phyloP scores from a whole-genome alignment of 352 stramenopile genomes.

The Globisporangium abappressorium region DNA sequence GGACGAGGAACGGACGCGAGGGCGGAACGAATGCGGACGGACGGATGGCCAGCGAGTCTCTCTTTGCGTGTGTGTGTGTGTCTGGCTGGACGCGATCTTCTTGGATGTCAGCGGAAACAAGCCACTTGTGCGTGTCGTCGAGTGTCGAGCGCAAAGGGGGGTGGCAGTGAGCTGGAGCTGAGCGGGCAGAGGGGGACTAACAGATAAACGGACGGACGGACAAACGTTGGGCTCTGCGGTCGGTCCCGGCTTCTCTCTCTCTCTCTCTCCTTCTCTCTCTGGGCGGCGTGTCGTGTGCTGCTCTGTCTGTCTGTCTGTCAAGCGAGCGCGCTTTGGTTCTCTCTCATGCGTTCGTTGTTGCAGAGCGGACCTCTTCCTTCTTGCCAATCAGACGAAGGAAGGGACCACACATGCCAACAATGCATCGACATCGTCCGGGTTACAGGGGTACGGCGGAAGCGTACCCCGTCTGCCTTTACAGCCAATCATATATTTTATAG shows the following conservation, averaged over 20 bases:
- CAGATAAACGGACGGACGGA: not conserved
- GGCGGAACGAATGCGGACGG: not conserved
- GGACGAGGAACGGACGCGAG: not conserved
- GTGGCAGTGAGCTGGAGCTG: not conserved
- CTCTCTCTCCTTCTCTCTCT: not conserved
- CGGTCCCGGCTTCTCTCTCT: not conserved
- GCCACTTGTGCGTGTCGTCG: not conserved
- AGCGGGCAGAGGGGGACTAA: not conserved
- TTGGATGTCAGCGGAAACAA: not conserved
- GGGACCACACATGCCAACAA: not conserved
- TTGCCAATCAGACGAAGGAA: constrained; percentile 3
- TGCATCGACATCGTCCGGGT: not conserved
- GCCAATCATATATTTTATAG: not conserved
- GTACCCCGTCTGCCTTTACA: not conserved
- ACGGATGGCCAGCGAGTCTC: not conserved
- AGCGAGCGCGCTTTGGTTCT: not conserved
- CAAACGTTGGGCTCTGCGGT: not conserved
- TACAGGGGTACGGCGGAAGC: not conserved
- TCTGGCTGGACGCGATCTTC: not conserved
- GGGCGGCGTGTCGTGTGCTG: not conserved
- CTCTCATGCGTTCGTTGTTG: not conserved
- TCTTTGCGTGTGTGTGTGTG: not conserved
- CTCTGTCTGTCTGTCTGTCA: not conserved
- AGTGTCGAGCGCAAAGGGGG: not conserved
- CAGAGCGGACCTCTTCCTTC: constrained; percentile 4